Evolutionary conservation across 148 eudicot species (phyloP).

Genomic region (Camellia granthamiana): DNA sequence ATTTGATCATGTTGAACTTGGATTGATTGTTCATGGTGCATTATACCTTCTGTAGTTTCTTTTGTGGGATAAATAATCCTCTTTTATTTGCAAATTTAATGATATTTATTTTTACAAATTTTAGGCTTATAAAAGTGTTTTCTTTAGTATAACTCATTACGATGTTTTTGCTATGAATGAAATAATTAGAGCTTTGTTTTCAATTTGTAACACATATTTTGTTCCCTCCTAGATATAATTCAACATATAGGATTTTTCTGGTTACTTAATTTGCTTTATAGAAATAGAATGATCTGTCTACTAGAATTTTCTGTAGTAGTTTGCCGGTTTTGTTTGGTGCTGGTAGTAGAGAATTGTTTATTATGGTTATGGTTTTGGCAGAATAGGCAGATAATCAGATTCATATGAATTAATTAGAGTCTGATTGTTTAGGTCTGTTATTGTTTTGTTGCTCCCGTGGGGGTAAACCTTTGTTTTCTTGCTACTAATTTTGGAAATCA

Average conservation of each 20-base stretch:
- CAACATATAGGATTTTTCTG: not conserved
- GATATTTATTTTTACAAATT: too few relatives aligned
- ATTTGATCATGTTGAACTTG: too few relatives aligned
- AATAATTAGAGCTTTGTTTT: too few relatives aligned
- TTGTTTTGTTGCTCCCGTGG: slow-evolving; percentile 2
- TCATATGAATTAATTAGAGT: not conserved
- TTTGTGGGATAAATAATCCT: too few relatives aligned
- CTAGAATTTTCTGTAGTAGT: not conserved
- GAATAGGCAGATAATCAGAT: not conserved
- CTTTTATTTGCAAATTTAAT: too few relatives aligned
- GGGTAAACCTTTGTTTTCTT: slow-evolving; percentile 2
- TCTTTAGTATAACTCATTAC: too few relatives aligned
- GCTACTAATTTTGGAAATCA: not conserved
- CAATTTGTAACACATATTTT: too few relatives aligned
- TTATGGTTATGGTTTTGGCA: not conserved
- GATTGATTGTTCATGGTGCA: too few relatives aligned
- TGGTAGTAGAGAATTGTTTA: not conserved
- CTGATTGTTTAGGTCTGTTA: not conserved
- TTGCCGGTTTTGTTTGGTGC: not conserved
- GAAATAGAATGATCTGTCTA: not conserved
- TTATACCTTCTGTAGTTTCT: too few relatives aligned
- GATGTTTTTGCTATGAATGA: too few relatives aligned
- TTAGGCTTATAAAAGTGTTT: too few relatives aligned
- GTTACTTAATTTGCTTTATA: not conserved
- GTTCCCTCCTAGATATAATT: not conserved